These are phyloP conservation scores for Penicillium sp. DNA, from an alignment of 2,329 filamentous ascomycete species.

Conservation along the genomic window DNA sequence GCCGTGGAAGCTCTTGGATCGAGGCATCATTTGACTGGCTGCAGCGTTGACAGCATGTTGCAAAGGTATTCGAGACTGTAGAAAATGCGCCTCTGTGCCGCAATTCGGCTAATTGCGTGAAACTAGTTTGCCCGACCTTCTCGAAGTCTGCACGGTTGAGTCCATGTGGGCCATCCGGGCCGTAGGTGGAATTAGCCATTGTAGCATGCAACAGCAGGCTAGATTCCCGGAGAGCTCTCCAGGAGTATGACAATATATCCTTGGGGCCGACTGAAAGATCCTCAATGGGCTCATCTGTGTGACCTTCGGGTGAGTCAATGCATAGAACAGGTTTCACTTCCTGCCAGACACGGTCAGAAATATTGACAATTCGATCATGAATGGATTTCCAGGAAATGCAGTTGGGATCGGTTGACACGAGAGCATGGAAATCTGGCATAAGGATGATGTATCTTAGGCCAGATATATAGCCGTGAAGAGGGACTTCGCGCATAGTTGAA, in stretches of 20 bases:
- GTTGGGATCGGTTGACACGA: slow-evolving; percentile 32
- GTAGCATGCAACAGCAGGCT: slow-evolving; percentile 74
- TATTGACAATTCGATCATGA: slow-evolving; percentile 58
- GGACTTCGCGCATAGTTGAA: slow-evolving; percentile 66
- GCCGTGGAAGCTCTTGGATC: slow-evolving; percentile 57
- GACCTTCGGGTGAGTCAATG: slow-evolving; percentile 91
- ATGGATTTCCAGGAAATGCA: slow-evolving; percentile 35
- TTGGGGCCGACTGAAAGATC: slow-evolving; percentile 79
- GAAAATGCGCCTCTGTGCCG: slow-evolving; percentile 93
- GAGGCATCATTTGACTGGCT: slow-evolving; percentile 54
- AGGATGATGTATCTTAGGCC: slow-evolving; percentile 62
- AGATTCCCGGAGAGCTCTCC: slow-evolving; percentile 91
- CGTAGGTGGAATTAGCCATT: slow-evolving; percentile 58
- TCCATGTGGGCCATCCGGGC: slow-evolving; percentile 49
- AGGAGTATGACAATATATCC: slow-evolving; percentile 90
- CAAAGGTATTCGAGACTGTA: slow-evolving; percentile 87
- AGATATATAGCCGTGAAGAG: slow-evolving; percentile 72
- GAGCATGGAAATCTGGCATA: slow-evolving; percentile 43
- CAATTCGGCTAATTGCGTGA: slow-evolving; percentile 79
- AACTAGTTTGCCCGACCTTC: slow-evolving; percentile 72
- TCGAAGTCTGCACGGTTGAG: slow-evolving; percentile 63
- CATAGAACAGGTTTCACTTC: slow-evolving; percentile 79
- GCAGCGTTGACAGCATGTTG: slow-evolving; percentile 73
- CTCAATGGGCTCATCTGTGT: slow-evolving; percentile 63
- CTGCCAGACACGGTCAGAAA: slow-evolving; percentile 74